A percentile compares a stretch with the other conserved stretches of the same genome.
Conservation (phyloP, 2,329 filamentous ascomycete species). For the Ramichloridium luteum region DNA sequence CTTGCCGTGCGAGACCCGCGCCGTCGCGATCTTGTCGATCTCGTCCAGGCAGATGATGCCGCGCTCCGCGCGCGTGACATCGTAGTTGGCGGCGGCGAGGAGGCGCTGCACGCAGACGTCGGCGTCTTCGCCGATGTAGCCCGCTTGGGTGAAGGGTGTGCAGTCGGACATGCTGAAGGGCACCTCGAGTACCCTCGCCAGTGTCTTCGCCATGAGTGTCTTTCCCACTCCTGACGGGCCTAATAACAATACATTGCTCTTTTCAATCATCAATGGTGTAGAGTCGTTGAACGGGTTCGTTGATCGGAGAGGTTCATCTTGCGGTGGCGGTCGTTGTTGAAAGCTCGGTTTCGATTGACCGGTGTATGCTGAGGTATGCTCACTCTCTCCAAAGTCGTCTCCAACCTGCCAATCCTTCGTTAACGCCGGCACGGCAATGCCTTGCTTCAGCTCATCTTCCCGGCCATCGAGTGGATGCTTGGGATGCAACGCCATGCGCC, state of each 20-base stretch:
- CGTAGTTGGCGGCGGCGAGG: conserved; percentile 80
- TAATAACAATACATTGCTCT: conserved; percentile 84
- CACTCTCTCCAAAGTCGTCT: conserved; percentile 56
- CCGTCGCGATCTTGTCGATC: conserved; percentile 90
- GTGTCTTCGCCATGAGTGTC: conserved; percentile 85
- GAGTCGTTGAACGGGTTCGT: conserved; percentile 39
- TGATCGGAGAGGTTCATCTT: conserved; percentile 12
- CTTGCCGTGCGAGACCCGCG: conserved; percentile 75
- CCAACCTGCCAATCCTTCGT: conserved; percentile 19
- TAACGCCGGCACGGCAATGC: conserved; percentile 24
- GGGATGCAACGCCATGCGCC: conserved; percentile 50
- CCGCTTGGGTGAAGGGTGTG: conserved; percentile 89
- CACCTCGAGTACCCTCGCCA: conserved; percentile 85
- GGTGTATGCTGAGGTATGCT: too few relatives aligned
- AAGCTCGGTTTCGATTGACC: conserved; percentile 45
- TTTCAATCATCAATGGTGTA: conserved; percentile 66
- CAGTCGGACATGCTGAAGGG: conserved; percentile 94
- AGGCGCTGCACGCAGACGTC: conserved; percentile 87
- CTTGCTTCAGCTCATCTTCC: conserved; percentile 21
- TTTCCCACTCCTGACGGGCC: conserved; percentile 94
- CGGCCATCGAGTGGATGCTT: conserved; percentile 65
- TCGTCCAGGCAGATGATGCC: conserved; percentile 95
- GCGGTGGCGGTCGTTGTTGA: conserved; percentile 7
- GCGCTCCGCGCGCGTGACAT: conserved; percentile 69
- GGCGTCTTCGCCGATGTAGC: conserved; percentile 97